These are phyloP conservation scores for Aspergillus cejpii DNA, from an alignment of 2,329 filamentous ascomycete species.

Conservation along the genomic window DNA sequence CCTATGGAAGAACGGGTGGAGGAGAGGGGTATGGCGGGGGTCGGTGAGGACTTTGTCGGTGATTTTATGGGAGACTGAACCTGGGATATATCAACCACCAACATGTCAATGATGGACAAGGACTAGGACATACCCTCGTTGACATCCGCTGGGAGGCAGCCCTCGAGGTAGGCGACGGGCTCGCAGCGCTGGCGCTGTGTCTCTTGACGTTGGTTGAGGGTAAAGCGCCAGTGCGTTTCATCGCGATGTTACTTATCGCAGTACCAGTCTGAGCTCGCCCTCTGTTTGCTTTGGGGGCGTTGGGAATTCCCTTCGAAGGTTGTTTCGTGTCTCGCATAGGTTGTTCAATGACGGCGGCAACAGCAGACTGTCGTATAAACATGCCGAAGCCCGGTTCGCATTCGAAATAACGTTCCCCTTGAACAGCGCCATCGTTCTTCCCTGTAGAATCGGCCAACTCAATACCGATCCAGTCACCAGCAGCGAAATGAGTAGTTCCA, in stretches of 20 bases:
- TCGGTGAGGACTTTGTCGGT: constrained; percentile 65
- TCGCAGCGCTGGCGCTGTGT: constrained; percentile 64
- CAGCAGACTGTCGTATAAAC: constrained; percentile 70
- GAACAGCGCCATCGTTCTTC: constrained; percentile 90
- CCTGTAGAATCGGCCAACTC: constrained; percentile 75
- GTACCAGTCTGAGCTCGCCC: constrained; percentile 40
- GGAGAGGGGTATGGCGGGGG: constrained; percentile 53
- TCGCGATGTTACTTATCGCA: constrained; percentile 27
- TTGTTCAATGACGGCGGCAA: constrained; percentile 49
- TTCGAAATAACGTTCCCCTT: constrained; percentile 82
- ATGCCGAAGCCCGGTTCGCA: constrained; percentile 67
- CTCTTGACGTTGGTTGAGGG: constrained; percentile 55
- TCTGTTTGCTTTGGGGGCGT: constrained; percentile 22
- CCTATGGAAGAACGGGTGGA: constrained; percentile 36
- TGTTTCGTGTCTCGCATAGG: constrained; percentile 35
- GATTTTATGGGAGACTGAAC: constrained; percentile 68
- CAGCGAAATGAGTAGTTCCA: constrained; percentile 70
- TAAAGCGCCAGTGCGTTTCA: constrained; percentile 41
- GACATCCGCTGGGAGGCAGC: constrained; percentile 33
- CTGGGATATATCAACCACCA: constrained; percentile 1
- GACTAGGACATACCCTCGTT: constrained; percentile 30
- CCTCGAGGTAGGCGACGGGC: constrained; percentile 63
- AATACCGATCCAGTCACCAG: constrained; percentile 81
- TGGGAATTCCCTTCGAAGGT: constrained; percentile 26
- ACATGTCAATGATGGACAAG: not conserved